Evolutionary conservation across 192 early-diverging fungal species (phyloP).

Genomic region (Coemansia aciculifera): DNA sequence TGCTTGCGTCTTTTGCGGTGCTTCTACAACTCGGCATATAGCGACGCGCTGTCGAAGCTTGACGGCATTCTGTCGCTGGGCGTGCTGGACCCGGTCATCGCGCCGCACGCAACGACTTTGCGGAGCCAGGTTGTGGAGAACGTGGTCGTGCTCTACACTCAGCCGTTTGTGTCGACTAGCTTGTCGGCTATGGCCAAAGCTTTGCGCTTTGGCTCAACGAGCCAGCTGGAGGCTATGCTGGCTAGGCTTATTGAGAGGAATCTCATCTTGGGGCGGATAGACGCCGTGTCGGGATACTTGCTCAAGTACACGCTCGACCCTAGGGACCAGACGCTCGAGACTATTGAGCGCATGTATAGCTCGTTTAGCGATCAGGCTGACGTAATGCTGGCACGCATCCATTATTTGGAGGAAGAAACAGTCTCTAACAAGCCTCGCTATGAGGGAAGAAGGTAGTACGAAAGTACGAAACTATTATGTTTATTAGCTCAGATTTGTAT

Average conservation of each 20-base stretch:
- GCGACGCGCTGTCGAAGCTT: conserved; percentile 26
- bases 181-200: conserved; percentile 38
- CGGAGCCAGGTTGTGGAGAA: conserved; percentile 28
- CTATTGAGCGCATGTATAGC: conserved; percentile 32
- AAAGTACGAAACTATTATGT: not conserved
- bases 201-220: conserved; percentile 28
- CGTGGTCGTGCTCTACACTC: conserved; percentile 37
- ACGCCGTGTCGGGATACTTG: conserved; percentile 33
- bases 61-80: conserved; percentile 32
- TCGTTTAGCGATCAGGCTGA: conserved; percentile 29
- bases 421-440: not conserved
- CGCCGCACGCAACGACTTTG: conserved; percentile 22
- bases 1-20: conserved; percentile 34
- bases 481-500: not conserved
- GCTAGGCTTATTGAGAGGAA: conserved; percentile 32
- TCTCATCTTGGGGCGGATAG: conserved; percentile 41
- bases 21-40: conserved; percentile 35
- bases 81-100: conserved; percentile 32
- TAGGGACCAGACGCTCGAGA: conserved; percentile 29
- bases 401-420: conserved; percentile 46
- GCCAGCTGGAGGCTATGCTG: conserved; percentile 26
- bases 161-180: conserved; percentile 40
- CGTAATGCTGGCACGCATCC: conserved; percentile 37
- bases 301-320: conserved; percentile 34
- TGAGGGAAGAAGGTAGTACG: not conserved